Evolutionary conservation across 2,329 filamentous ascomycete species (phyloP), one percentile per base, ranked within the genome.

Genomic region (Fusarium sp.): DNA sequence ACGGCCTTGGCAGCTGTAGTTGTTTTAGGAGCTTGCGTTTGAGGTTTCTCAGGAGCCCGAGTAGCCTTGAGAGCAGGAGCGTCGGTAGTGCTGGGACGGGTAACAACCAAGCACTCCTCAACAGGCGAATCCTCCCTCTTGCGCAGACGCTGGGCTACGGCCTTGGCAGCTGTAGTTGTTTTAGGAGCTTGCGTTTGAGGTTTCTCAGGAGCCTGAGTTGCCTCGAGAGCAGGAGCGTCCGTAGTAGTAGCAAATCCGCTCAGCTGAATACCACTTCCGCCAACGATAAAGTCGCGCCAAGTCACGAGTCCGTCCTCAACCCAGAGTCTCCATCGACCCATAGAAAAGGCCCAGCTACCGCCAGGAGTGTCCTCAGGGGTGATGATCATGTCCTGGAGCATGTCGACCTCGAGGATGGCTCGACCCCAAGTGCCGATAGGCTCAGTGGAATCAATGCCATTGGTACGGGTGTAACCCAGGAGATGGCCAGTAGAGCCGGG

Each of bases 271-370:
- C 31, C 27, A 18, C 24, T 14, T 24, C 62, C 47, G 2, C 58
- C 50, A 42, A 54, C 20, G 50, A 50, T 52, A 31, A 76, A 75
- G 29, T 74, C 71, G 9, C 73, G 72, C 1, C 29, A 68, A 1
- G 68, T 68, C 5, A 73, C 42, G 8, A 75, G 61, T 18, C 60
- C 35, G 24, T 72, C 74, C 50, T 76, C 74, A 24, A 76, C 73
- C 74, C 74, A 76, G 16, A 74, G 62, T 24, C 74, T 72, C 74
- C 73, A 76, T 50, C 71, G 64, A 20, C 45, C 73, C 6, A 70
- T 54, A 4, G 40, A 47, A 35, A 40, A 67, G 16, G 37, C 67
- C n/a, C 42, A 13, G 20, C 59, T 60, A 2, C 62, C 54, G 1
- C 18, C n/a, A 0, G 60, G 61, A 16, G 22, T 29, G 34, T 56